Evolutionary conservation across 768 basidiomycete genomes (phyloP), one percentile per base, ranked within the genome.

Genomic region (Boletus sp.): DNA sequence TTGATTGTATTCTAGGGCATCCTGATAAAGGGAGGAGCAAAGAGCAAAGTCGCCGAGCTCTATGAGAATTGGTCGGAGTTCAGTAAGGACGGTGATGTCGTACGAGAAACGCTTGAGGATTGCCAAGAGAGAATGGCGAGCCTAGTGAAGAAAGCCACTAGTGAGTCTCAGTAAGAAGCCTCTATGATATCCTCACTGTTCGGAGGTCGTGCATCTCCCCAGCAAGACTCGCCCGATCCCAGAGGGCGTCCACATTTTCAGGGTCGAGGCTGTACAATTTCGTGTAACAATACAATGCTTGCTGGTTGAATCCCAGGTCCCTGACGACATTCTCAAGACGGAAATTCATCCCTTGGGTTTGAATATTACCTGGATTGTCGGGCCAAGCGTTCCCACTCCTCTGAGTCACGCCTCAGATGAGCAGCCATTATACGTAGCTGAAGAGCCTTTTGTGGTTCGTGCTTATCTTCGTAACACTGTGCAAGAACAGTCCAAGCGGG

Each of bases 281-380:
- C 0, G 88, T 80, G 67, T 90, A 92, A 67, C 96, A 98, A 67
- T 98, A 98, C 36, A 97, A 70, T 3, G 93, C 92, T 71, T 98
- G 94, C 56, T 94, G 89, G 45, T 84, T 80, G 57, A 84, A 85
- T 2, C 89, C 90, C 28, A 85, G 69, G 14, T 84, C 84, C 61
- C 92, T 71, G 46, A 32, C 29, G 10, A 42, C 3, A 10, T 80
- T 64, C 84, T 87, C 40, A 96, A 77, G 54, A 96, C 12, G 75
- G 17, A 82, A 79, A 0, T 89, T 85, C 84, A 84, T 68, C 20
- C 36, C 33, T 39, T 17, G 32, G 35, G 32, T 24, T 32, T 86
- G 58, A 0, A 60, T 58, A 7, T 14, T 61, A 93, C 92, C 80
- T 84, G 5, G 89, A 92, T 65, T 90, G 81, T 46, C 76, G 75